A percentile compares a stretch with the other conserved stretches of the same genome.
These are phyloP conservation scores for Aspergillus ostianus DNA, from an alignment of 495 filamentous ascomycete genomes.

Conservation along the genomic window DNA sequence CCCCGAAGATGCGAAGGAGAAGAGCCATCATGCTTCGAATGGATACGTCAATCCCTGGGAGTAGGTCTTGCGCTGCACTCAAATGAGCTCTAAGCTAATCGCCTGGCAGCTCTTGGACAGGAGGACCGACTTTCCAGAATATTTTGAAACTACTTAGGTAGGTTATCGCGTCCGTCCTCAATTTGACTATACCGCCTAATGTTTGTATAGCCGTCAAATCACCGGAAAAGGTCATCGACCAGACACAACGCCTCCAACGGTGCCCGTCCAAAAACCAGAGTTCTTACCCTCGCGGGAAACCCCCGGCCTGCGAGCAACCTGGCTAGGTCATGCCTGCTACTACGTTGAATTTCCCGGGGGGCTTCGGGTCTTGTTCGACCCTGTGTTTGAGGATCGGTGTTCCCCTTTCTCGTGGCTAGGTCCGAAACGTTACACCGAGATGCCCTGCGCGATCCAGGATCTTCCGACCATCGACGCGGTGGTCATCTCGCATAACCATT, in stretches of 20 bases:
- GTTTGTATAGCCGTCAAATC: slow-evolving; percentile 49
- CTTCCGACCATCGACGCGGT: slow-evolving; percentile 85
- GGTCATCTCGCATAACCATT: slow-evolving; percentile 90
- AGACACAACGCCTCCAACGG: slow-evolving; percentile 63
- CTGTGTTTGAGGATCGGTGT: slow-evolving; percentile 89
- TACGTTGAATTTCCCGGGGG: slow-evolving; percentile 89
- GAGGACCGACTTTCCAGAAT: slow-evolving; percentile 10
- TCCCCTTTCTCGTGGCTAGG: slow-evolving; percentile 69
- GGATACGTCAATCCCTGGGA: slow-evolving; percentile 65
- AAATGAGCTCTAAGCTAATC: neutral
- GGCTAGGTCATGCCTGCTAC: slow-evolving; percentile 95
- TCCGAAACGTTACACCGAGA: slow-evolving; percentile 78
- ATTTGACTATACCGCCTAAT: neutral
- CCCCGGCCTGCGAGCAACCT: slow-evolving; percentile 75
- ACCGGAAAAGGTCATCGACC: slow-evolving; percentile 59
- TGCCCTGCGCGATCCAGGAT: slow-evolving; percentile 74
- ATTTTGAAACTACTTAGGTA: neutral
- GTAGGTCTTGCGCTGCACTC: slow-evolving; percentile 23
- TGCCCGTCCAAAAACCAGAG: slow-evolving; percentile 64
- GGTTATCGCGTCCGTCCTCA: neutral
- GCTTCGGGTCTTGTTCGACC: slow-evolving; percentile 89
- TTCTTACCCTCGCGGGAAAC: slow-evolving; percentile 64
- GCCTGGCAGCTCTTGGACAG: slow-evolving; percentile 34
- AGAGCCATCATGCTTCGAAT: slow-evolving; percentile 56
- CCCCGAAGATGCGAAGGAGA: slow-evolving; percentile 54